Conservation (phyloP, 768 basidiomycete genomes). For the Tricholoma terreum region DNA sequence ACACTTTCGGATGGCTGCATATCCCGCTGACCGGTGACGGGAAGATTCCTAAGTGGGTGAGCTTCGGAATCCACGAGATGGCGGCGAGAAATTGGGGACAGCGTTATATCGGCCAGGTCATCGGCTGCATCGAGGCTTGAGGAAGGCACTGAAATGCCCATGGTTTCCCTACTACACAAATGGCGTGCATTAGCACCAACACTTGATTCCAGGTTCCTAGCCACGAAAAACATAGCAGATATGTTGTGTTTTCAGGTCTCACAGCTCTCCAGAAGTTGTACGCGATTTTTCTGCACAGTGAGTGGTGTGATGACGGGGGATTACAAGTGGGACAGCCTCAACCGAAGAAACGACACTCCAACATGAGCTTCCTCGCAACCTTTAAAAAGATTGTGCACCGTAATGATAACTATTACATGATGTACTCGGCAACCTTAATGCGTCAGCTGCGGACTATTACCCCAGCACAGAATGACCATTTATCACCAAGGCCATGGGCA, state of each 20-base stretch:
- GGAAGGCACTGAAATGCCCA: not conserved
- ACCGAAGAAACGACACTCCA: too few relatives aligned
- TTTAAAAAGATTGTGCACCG: not conserved
- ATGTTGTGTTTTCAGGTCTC: too few relatives aligned
- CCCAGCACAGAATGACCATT: not conserved
- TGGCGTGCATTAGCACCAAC: not conserved
- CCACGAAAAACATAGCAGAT: not conserved
- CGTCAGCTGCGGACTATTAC: too few relatives aligned
- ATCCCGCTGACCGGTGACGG: too few relatives aligned
- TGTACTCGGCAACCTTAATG: too few relatives aligned
- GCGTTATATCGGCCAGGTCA: not conserved
- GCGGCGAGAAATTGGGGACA: not conserved
- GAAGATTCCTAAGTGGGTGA: too few relatives aligned
- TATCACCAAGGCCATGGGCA: too few relatives aligned
- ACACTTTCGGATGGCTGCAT: not conserved
- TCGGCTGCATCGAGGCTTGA: not conserved
- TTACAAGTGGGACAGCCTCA: too few relatives aligned
- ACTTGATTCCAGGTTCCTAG: not conserved
- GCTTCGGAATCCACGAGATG: not conserved
- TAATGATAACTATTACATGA: too few relatives aligned
- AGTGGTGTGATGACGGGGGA: too few relatives aligned
- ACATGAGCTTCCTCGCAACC: not conserved
- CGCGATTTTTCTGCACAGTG: too few relatives aligned
- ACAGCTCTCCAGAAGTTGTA: too few relatives aligned
- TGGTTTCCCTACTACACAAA: not conserved